Evolutionary conservation across 2,329 filamentous ascomycete genomes (phyloP).

Genomic region (Geosmithia flava): DNA sequence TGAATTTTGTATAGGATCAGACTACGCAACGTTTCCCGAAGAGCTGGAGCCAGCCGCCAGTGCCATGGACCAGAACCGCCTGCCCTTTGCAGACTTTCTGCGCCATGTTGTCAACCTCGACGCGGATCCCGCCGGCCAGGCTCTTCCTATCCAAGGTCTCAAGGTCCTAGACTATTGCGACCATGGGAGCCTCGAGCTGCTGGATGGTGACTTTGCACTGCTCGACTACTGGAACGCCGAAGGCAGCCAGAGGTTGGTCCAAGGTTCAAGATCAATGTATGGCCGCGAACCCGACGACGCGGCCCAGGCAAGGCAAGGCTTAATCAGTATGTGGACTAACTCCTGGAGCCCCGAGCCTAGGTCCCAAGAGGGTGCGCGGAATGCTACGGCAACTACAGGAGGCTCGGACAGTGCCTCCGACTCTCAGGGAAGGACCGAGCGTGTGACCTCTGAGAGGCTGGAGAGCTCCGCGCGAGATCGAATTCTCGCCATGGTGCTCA

Average conservation of each 20-base stretch:
- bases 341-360: slow-evolving; percentile 38
- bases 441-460: slow-evolving; percentile 29
- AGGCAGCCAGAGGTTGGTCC: slow-evolving; percentile 8
- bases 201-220: slow-evolving; percentile 37
- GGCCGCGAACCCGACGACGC: slow-evolving; percentile 25
- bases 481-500: slow-evolving; percentile 51
- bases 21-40: neutral
- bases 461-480: slow-evolving; percentile 41
- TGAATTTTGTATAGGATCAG: neutral
- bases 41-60: slow-evolving; percentile 7
- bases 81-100: slow-evolving; percentile 37
- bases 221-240: slow-evolving; percentile 36
- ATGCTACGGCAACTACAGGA: neutral
- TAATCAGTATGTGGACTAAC: slow-evolving; percentile 35
- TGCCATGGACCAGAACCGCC: slow-evolving; percentile 16
- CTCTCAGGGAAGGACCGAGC: slow-evolving; percentile 21
- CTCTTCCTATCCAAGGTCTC: slow-evolving; percentile 18
- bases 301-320: slow-evolving; percentile 29
- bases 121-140: slow-evolving; percentile 14
- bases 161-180: slow-evolving; percentile 37
- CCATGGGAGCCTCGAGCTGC: slow-evolving; percentile 35
- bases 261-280: slow-evolving; percentile 2
- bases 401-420: slow-evolving; percentile 26
- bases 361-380: neutral
- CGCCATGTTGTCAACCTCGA: slow-evolving; percentile 37